Evolutionary conservation across 257 asterid species (phyloP).

Genomic region (Solanum etuberosum): DNA sequence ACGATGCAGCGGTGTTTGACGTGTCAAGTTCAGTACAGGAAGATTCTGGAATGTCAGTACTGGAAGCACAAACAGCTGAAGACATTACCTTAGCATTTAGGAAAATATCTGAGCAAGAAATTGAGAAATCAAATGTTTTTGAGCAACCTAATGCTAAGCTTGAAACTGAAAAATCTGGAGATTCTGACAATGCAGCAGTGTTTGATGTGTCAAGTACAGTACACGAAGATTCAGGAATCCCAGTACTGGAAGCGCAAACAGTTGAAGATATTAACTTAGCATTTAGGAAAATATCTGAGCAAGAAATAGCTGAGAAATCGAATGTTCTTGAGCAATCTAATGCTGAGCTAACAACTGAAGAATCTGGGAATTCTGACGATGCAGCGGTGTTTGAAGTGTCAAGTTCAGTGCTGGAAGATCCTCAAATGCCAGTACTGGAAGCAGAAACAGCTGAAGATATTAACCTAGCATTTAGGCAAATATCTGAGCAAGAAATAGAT

Average conservation of each 20-base stretch:
- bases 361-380: not conserved
- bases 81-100: slow-evolving; percentile 4
- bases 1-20: not conserved
- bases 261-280: slow-evolving; percentile 4
- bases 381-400: not conserved
- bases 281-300: not conserved
- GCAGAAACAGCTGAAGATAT: slow-evolving; percentile 17
- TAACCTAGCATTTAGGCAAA: slow-evolving; percentile 12
- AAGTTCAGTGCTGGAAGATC: not conserved
- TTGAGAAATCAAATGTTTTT: not conserved
- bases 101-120: not conserved
- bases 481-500: not conserved
- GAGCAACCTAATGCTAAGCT: not conserved
- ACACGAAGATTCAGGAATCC: not conserved
- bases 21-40: not conserved
- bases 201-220: slow-evolving; percentile 3
- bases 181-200: not conserved
- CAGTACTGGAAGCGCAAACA: slow-evolving; percentile 21
- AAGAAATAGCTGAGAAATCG: not conserved
- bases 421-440: slow-evolving; percentile 17
- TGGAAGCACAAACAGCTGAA: slow-evolving; percentile 18
- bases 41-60: slow-evolving; percentile 11
- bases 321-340: not conserved
- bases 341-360: not conserved
- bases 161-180: slow-evolving; percentile 3